A percentile compares a stretch with the other conserved stretches of the same genome.
Evolutionary conservation across 2,329 filamentous ascomycete genomes (phyloP).

Genomic region (Fusarium chuoi): DNA sequence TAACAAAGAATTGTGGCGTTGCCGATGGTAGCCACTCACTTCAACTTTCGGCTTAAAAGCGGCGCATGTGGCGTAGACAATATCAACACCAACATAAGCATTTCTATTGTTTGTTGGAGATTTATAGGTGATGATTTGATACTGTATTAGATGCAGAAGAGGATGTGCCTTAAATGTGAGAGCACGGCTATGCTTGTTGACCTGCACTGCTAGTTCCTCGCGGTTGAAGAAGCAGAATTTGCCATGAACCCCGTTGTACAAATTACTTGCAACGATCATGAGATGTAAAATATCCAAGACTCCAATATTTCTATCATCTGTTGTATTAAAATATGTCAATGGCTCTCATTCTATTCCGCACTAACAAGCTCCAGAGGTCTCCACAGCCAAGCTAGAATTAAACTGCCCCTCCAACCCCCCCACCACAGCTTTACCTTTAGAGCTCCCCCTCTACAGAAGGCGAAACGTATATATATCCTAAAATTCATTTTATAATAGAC

Average conservation of each 20-base stretch:
- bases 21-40: conserved; percentile 19
- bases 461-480: too few species aligned
- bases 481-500: too few species aligned
- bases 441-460: conserved; percentile 4
- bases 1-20: conserved; percentile 30
- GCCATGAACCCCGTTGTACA: fast-evolving
- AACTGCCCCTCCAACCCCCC: conserved; percentile 27
- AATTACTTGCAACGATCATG: too few species aligned
- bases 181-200: background rate
- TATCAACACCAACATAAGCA: background rate
- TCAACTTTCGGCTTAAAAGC: background rate
- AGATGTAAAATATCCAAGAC: background rate
- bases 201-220: background rate
- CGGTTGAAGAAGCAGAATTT: background rate
- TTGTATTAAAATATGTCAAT: background rate
- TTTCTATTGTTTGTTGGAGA: background rate
- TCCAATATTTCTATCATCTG: too few species aligned
- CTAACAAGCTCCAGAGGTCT: background rate
- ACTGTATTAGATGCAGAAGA: background rate
- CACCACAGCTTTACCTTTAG: conserved; percentile 23
- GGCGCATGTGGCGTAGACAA: conserved; percentile 21
- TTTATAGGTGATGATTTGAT: background rate
- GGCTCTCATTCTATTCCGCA: background rate
- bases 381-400: background rate
- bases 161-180: too few species aligned